Evolutionary conservation across 2,329 filamentous ascomycete genomes (phyloP).

Genomic region (Rhynchosporium secalis): DNA sequence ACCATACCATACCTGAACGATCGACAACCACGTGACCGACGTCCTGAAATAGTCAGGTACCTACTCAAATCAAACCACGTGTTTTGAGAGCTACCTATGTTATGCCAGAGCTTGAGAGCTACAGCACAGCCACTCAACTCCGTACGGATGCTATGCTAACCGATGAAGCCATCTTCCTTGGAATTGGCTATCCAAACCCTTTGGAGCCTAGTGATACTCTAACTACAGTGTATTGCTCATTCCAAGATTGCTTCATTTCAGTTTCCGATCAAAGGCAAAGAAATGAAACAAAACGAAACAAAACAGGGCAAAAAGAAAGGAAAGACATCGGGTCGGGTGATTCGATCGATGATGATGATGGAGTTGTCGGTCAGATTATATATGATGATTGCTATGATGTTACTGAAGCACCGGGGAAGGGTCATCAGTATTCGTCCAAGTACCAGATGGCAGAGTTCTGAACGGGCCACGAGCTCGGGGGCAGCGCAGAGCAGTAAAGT

Average conservation of each 20-base stretch:
- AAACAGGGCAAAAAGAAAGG: no score
- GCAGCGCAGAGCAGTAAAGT: background rate
- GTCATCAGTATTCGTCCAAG: no score
- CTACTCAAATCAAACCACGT: background rate
- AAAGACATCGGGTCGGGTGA: background rate
- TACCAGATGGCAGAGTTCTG: no score
- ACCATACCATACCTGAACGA: background rate
- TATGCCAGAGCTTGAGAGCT: no score
- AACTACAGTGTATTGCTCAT: conserved; percentile 1
- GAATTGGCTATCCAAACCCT: background rate
- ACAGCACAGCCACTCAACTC: conserved; percentile 4
- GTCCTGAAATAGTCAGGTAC: background rate
- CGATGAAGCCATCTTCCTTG: background rate
- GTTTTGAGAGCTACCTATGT: no score
- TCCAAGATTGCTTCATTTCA: conserved; percentile 23
- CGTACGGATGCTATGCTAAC: background rate
- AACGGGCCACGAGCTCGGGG: no score
- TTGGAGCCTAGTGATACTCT: background rate
- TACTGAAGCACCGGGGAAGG: no score
- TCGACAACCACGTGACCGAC: background rate
- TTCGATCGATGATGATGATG: conserved; percentile 12
- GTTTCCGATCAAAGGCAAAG: background rate
- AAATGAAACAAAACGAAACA: background rate
- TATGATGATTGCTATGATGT: no score
- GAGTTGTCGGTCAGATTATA: background rate